phyloP scores from a whole-genome alignment of 495 filamentous ascomycete genomes.

The Penicillium bialowiezense region DNA sequence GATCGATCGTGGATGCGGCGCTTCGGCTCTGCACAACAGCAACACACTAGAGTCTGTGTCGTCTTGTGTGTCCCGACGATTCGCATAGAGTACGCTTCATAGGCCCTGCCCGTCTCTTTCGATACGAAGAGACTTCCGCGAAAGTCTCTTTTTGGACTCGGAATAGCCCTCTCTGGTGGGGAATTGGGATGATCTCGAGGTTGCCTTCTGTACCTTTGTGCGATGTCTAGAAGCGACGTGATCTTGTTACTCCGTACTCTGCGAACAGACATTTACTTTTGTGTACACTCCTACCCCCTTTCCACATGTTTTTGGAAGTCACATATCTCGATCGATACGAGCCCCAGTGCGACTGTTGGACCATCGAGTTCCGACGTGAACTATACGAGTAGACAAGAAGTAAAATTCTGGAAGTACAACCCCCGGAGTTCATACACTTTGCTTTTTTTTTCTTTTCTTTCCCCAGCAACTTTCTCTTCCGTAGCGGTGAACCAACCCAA shows the following conservation, averaged over 20 bases:
- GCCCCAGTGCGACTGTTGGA: not conserved
- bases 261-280: conserved; percentile 1
- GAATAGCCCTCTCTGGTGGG: not conserved
- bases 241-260: conserved; percentile 6
- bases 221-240: not conserved
- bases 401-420: not conserved
- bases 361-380: not conserved
- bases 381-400: not conserved
- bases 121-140: conserved; percentile 9
- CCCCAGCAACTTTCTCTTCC: not conserved
- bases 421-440: too few species aligned
- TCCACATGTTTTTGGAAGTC: not conserved
- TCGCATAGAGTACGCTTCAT: conserved; percentile 22
- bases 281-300: not conserved
- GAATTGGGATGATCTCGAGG: not conserved
- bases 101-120: conserved; percentile 7
- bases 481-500: conserved; percentile 5
- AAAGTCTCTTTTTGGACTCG: not conserved
- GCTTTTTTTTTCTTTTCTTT: not conserved
- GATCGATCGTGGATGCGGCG: conserved; percentile 18
- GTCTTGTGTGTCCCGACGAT: conserved; percentile 20
- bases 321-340: conserved; percentile 6
- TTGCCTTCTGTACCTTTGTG: conserved; percentile 10
- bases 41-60: conserved; percentile 9
- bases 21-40: conserved; percentile 6